Conservation (phyloP, 306 rosid species). For the Cicer chorassanicum region DNA sequence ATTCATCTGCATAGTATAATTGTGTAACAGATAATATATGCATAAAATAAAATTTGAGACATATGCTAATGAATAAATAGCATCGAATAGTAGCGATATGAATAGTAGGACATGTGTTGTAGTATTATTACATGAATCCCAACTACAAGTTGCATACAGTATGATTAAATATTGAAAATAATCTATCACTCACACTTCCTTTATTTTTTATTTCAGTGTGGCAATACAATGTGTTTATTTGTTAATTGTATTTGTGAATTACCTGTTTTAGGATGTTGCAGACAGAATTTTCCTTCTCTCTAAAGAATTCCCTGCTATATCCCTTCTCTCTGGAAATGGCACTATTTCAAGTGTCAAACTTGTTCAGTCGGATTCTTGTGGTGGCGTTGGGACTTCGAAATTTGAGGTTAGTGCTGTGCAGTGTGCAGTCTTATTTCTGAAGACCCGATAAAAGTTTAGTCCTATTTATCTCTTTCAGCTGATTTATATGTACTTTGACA, state of each 20-base stretch:
- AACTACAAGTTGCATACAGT: background rate
- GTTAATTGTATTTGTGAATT: background rate
- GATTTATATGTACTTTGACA: background rate
- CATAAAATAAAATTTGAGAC: too few species aligned
- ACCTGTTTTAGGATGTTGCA: background rate
- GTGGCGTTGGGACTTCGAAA: background rate
- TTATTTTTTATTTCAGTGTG: background rate
- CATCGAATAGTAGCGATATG: too few species aligned
- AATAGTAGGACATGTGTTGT: too few species aligned
- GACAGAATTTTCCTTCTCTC: background rate
- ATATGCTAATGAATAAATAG: too few species aligned
- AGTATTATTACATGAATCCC: too few species aligned
- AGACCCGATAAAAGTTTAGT: background rate
- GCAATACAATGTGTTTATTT: background rate
- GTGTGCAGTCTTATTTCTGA: background rate
- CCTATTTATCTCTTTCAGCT: background rate
- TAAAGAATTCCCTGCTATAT: background rate
- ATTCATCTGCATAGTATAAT: background rate
- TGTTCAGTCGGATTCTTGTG: background rate
- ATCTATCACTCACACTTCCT: background rate
- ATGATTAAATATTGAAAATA: background rate
- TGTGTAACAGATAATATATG: background rate
- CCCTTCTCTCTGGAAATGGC: background rate
- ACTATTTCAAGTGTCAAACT: background rate
- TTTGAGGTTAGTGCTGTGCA: background rate